Conservation (phyloP, 495 filamentous ascomycete species). For the Hypoxylon lenormandii region DNA sequence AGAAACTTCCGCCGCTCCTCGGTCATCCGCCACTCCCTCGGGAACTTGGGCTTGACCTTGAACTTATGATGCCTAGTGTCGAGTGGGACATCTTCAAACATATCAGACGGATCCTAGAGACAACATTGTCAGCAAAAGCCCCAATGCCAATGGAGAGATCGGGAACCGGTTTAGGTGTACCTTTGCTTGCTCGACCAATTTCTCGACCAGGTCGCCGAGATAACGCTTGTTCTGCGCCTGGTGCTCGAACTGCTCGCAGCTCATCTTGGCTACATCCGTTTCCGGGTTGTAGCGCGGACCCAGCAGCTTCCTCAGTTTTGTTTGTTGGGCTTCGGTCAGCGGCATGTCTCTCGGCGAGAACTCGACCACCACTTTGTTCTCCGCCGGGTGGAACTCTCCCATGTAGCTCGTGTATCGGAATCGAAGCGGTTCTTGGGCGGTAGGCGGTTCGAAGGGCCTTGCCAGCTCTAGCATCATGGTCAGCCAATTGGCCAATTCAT, state of each 20-base stretch:
- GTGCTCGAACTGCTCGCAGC: slow-evolving; percentile 85
- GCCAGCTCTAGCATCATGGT: slow-evolving; percentile 72
- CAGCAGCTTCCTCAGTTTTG: slow-evolving; percentile 87
- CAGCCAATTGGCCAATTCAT: slow-evolving; percentile 48
- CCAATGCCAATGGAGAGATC: not conserved
- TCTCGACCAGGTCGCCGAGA: slow-evolving; percentile 79
- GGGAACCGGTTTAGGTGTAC: slow-evolving; percentile 51
- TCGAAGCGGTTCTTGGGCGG: slow-evolving; percentile 74
- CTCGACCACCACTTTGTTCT: slow-evolving; percentile 92
- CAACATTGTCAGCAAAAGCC: slow-evolving; percentile 23
- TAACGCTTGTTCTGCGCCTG: slow-evolving; percentile 97
- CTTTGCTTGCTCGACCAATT: slow-evolving; percentile 79
- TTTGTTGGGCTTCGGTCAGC: slow-evolving; percentile 73
- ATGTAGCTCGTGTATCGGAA: slow-evolving; percentile 98
- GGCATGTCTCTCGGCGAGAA: slow-evolving; percentile 76
- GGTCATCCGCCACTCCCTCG: slow-evolving; percentile 82
- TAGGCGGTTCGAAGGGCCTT: slow-evolving; percentile 80
- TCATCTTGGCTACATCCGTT: slow-evolving; percentile 86
- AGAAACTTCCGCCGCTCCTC: slow-evolving; percentile 73
- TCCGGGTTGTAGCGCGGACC: slow-evolving; percentile 91
- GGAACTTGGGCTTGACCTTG: slow-evolving; percentile 78
- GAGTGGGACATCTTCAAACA: slow-evolving; percentile 87
- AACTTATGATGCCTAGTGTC: slow-evolving; percentile 87
- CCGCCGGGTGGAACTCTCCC: slow-evolving; percentile 91
- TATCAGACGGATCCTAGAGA: slow-evolving; percentile 73